These are phyloP conservation scores for Acacia concinna DNA, from an alignment of 331 rosid species.

Conservation along the genomic window DNA sequence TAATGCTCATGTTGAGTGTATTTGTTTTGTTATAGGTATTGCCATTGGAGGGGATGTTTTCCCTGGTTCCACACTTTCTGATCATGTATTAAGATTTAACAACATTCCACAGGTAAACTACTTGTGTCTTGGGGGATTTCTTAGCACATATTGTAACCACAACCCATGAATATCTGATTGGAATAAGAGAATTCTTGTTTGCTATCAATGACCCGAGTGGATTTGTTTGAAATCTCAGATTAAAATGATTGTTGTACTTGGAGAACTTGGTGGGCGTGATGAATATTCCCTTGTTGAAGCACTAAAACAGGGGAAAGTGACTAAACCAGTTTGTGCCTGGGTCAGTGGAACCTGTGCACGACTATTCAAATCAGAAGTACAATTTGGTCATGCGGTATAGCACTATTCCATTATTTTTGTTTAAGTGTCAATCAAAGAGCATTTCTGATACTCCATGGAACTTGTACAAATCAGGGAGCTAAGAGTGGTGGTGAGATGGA, in stretches of 20 bases:
- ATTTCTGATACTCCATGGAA: constrained; percentile 11
- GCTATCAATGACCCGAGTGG: constrained; percentile 13
- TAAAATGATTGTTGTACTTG: constrained; percentile 87
- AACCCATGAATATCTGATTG: not conserved
- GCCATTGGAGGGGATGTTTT: constrained; percentile 97
- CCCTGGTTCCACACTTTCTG: constrained; percentile 93
- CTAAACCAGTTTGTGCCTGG: constrained; percentile 91
- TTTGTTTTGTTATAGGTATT: constrained; percentile 54
- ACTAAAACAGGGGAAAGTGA: constrained; percentile 77
- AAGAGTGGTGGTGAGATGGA: constrained; percentile 94
- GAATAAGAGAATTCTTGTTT: constrained; percentile 14
- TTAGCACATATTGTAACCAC: not conserved
- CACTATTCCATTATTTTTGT: constrained; percentile 10
- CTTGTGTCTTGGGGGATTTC: constrained; percentile 27
- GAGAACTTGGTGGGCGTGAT: constrained; percentile 92
- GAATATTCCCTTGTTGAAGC: constrained; percentile 93
- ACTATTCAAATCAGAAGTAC: constrained; percentile 93
- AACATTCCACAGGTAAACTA: constrained; percentile 74
- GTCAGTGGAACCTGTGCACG: constrained; percentile 97
- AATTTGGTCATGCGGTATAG: constrained; percentile 95
- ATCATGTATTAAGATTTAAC: constrained; percentile 88
- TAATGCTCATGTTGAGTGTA: constrained; percentile 17
- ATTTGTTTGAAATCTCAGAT: constrained; percentile 47
- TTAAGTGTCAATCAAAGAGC: not conserved
- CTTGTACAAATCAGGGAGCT: constrained; percentile 66